Conservation (phyloP, 345 rosid species). For the Draba incana region DNA sequence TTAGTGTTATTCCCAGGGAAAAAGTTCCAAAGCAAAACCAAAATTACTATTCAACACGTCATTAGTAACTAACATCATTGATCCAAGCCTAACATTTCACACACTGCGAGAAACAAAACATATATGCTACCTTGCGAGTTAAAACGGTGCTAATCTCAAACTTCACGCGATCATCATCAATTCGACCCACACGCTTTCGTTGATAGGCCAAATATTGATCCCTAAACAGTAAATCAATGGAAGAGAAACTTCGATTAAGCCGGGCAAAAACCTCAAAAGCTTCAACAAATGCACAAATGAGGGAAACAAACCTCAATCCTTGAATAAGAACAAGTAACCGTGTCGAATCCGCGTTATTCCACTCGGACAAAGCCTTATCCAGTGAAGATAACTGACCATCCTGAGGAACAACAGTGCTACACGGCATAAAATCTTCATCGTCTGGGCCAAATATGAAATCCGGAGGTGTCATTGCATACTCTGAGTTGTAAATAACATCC, state of each 20-base stretch:
- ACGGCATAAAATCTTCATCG: conserved; percentile 78
- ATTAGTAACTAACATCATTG: background rate
- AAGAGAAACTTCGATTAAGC: background rate
- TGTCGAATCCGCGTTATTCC: conserved; percentile 74
- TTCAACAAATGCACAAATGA: background rate
- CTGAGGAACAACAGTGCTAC: conserved; percentile 35
- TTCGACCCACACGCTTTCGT: conserved; percentile 65
- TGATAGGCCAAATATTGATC: conserved; percentile 66
- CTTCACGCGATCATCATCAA: conserved; percentile 82
- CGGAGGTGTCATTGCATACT: conserved; percentile 70
- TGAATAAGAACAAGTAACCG: conserved; percentile 61
- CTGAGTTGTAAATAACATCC: conserved; percentile 86
- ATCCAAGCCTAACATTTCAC: conserved; percentile 11
- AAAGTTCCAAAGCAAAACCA: background rate
- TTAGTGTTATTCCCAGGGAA: background rate
- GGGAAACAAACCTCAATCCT: conserved; percentile 66
- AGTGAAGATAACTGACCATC: conserved; percentile 40
- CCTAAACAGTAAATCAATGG: conserved; percentile 45
- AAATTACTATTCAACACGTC: background rate
- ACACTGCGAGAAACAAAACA: background rate
- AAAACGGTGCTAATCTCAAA: conserved; percentile 90
- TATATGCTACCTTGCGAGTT: conserved; percentile 73
- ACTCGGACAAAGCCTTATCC: conserved; percentile 55
- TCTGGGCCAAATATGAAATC: conserved; percentile 84
- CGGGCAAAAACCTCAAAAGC: background rate